Conservation (phyloP, 2,329 filamentous ascomycete species). For the Myriangium duriaei region DNA sequence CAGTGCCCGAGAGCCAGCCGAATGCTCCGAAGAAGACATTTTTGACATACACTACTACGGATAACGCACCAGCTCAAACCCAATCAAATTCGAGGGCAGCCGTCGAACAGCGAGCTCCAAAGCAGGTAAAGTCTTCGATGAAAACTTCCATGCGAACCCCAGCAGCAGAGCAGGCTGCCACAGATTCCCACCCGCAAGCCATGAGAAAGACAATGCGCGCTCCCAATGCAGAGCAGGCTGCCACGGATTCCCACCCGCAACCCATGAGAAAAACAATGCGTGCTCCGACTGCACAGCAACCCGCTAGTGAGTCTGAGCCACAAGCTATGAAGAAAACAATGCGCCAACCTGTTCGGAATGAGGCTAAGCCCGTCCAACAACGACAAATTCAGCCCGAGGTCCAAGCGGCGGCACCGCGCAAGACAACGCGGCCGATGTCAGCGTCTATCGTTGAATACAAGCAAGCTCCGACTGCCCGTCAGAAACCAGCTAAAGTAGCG, state of each 20-base stretch:
- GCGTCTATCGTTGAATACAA: background rate
- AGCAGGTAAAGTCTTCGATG: slow-evolving; percentile 25
- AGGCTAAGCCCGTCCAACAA: background rate
- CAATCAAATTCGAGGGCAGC: background rate
- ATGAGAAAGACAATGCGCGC: slow-evolving; percentile 28
- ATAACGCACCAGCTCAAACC: background rate
- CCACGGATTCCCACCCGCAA: slow-evolving; percentile 1
- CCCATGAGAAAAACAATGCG: slow-evolving; percentile 28
- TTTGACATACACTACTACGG: background rate
- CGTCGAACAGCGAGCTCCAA: slow-evolving; percentile 33
- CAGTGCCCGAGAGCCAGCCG: background rate
- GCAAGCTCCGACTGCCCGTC: slow-evolving; percentile 1
- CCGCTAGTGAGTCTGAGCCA: background rate
- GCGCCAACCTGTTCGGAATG: too few species aligned
- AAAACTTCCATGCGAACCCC: slow-evolving; percentile 10
- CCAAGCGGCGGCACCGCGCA: slow-evolving; percentile 26
- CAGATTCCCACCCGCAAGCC: slow-evolving; percentile 17
- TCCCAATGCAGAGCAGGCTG: slow-evolving; percentile 5
- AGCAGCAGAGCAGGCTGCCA: slow-evolving; percentile 5
- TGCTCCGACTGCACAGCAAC: slow-evolving; percentile 6
- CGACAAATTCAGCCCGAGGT: slow-evolving; percentile 15
- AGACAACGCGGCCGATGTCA: slow-evolving; percentile 18
- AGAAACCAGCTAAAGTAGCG: slow-evolving; percentile 12
- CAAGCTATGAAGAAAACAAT: slow-evolving; percentile 25
- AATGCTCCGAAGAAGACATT: background rate